These are phyloP conservation scores for Domatiomyces catenatus DNA, from an alignment of 2,329 filamentous ascomycete genomes.

Conservation along the genomic window DNA sequence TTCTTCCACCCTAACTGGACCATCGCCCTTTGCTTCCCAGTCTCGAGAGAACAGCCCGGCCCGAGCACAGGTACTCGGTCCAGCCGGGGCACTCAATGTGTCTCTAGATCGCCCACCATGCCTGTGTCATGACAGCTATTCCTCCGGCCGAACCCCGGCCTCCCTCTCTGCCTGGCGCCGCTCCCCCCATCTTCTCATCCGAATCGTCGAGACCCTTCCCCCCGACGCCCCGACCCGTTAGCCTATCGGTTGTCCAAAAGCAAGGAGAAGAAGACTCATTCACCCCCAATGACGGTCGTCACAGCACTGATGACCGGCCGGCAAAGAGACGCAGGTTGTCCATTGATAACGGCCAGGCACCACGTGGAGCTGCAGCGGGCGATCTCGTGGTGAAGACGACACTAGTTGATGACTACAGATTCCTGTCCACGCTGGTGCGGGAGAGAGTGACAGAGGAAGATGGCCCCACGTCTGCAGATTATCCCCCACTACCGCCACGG, in stretches of 20 bases:
- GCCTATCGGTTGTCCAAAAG: background rate
- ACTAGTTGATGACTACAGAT: background rate
- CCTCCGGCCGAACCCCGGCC: conserved; percentile 17
- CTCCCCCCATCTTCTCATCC: conserved; percentile 2
- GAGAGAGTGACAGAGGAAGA: conserved; percentile 1
- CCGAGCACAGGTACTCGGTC: background rate
- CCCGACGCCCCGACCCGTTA: background rate
- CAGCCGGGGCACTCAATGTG: background rate
- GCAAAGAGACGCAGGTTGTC: background rate
- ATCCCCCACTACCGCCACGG: conserved; percentile 9
- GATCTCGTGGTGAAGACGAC: background rate
- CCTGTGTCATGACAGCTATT: conserved; percentile 17
- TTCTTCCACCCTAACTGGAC: background rate
- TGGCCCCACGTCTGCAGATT: conserved; percentile 1
- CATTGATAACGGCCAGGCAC: background rate
- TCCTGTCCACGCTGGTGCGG: background rate
- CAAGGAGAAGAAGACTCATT: background rate
- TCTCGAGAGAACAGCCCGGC: background rate
- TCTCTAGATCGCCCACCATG: conserved; percentile 12
- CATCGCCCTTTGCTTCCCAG: background rate
- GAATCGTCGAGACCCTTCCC: conserved; percentile 4
- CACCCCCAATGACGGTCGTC: background rate
- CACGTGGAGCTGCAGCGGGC: background rate
- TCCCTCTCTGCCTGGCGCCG: conserved; percentile 9
- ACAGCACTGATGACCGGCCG: background rate